Base-by-base conservation (phyloP, 345 rosid species). In the Streptanthus diversifolius region DNA sequence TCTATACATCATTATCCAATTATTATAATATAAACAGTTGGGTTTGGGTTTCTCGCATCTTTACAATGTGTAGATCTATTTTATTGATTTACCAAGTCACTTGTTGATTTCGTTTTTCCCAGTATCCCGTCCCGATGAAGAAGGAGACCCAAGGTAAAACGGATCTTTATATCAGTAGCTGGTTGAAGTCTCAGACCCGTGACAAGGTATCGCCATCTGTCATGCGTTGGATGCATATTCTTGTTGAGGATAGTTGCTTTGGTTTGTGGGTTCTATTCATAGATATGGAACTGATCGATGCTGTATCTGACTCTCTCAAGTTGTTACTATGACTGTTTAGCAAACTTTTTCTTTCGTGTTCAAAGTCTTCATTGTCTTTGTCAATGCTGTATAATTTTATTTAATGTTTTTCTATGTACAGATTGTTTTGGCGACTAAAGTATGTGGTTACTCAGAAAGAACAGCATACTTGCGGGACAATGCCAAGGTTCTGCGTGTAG, bases 381-480 rank as follows among this genome's bases (percentile, higher is more conserved):
- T n/a, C 55, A 43, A 21, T 22, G 51, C 8, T 49, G 2, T 19
- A 17, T 2, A 49, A 10, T 11, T 39, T 25, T 9, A 2, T 8
- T 56, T 44, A 5, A 18, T 68, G 24, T 56, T 48, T 14, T 56
- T 69, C 8, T 43, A 56, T 81, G 70, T 48, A 35, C 76, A 93
- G 96, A 81, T 93, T 69, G 87, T 93, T 75, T 54, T 93, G 90
- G 97, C 98, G 58, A 89, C 98, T 65, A 93, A 93, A 84, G 87
- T 93, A 44, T 47, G 88, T 77, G 97, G 98, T 51, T 91, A 90
- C 74, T 85, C 95, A 30, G 95, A 90, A 77, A 60, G 80, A 55
- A 47, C 87, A 14, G 41, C 82, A 39, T 85, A 83, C 54, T 4
- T 90, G 32, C 96, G 96, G 41, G 93, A 84, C 25, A 76, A 82